Evolutionary conservation across 176 grass and related monocot genomes (phyloP).

Genomic region (Lolium multiflorum): DNA sequence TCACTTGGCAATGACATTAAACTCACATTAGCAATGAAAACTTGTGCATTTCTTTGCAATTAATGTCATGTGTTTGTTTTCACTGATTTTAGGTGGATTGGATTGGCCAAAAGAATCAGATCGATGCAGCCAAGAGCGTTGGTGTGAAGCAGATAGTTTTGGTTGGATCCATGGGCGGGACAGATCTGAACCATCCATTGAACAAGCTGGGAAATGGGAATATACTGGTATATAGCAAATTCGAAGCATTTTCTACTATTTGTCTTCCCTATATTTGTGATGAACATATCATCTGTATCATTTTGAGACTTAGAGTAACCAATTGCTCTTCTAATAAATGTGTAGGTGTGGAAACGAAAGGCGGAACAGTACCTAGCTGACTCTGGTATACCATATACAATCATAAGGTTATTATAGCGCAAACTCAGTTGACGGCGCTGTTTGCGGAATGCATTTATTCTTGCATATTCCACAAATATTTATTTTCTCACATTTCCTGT

Average conservation of each 20-base stretch:
- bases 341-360: conserved; percentile 87
- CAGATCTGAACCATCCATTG: conserved; percentile 84
- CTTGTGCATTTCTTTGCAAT: background rate
- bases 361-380: conserved; percentile 88
- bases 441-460: background rate
- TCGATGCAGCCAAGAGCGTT: conserved; percentile 75
- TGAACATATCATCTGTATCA: background rate
- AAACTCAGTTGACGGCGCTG: background rate
- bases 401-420: conserved; percentile 70
- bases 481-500: background rate
- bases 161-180: conserved; percentile 94
- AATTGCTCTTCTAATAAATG: background rate
- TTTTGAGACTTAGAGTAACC: background rate
- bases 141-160: conserved; percentile 87
- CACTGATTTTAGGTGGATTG: conserved; percentile 72
- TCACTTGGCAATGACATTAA: background rate
- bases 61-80: background rate
- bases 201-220: conserved; percentile 90
- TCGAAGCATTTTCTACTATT: background rate
- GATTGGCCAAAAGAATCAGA: conserved; percentile 98
- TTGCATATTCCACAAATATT: background rate
- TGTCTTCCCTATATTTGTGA: background rate
- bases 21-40: background rate
- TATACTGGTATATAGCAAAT: conserved; percentile 58
- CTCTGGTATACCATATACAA: conserved; percentile 87